Percentiles rank a stretch among this genome's conserved stretches.
Evolutionary conservation across 23 red algal species (phyloP).

Genomic region (Chondrus crispus): DNA sequence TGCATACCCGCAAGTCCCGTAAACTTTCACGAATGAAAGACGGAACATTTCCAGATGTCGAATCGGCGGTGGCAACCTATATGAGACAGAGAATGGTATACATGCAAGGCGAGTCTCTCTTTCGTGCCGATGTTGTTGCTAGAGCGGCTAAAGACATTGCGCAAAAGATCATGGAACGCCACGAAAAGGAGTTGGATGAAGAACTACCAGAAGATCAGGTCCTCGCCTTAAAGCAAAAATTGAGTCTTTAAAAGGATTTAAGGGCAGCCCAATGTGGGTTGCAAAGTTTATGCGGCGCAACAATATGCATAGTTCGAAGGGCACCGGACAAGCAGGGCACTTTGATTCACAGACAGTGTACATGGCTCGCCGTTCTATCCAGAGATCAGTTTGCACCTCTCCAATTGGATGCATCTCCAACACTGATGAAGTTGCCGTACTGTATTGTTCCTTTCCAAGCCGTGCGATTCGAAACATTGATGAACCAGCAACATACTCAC

Average conservation of each 20-base stretch:
- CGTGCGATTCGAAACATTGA: background rate
- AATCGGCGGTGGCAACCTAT: background rate
- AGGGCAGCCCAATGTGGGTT: background rate
- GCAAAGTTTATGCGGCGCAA: background rate
- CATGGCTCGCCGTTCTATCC: background rate
- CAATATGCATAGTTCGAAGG: background rate
- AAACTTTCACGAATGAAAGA: no score
- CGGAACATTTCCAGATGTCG: background rate
- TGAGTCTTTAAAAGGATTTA: background rate
- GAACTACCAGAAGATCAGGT: no score
- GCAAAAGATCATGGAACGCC: background rate
- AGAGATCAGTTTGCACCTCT: background rate
- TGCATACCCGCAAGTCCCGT: no score
- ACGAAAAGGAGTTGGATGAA: background rate
- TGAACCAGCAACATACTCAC: background rate
- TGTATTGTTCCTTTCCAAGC: background rate
- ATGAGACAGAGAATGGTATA: background rate
- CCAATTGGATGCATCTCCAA: background rate
- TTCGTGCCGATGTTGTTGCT: background rate
- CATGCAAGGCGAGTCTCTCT: background rate
- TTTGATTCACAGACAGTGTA: background rate
- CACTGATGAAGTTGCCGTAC: background rate
- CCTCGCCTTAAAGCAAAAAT: background rate
- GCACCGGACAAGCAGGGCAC: background rate
- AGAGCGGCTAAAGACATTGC: background rate